Percentiles rank a stretch among this genome's conserved stretches.
phyloP scores from a whole-genome alignment of 257 asterid species.

The Solanum stenotomum region DNA sequence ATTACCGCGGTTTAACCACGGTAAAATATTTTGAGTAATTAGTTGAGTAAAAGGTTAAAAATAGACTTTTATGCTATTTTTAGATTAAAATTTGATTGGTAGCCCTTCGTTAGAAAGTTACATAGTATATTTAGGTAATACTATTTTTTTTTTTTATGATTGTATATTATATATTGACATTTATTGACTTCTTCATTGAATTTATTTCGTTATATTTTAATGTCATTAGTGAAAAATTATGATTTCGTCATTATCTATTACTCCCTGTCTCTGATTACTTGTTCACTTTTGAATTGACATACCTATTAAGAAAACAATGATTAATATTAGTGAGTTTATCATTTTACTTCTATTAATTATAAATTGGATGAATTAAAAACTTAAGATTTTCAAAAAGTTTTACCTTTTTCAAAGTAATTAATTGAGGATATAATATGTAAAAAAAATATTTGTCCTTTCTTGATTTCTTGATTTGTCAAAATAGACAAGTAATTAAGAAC shows the following conservation, averaged over 20 bases:
- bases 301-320: too few relatives aligned
- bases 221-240: neutral
- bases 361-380: too few relatives aligned
- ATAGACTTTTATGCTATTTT: neutral
- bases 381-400: too few relatives aligned
- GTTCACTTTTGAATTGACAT: accelerated
- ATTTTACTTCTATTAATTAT: too few relatives aligned
- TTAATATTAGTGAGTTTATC: too few relatives aligned
- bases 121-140: too few relatives aligned
- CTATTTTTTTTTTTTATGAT: neutral
- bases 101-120: neutral
- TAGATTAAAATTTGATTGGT: neutral
- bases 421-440: too few relatives aligned
- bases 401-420: too few relatives aligned
- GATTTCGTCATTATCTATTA: too few relatives aligned
- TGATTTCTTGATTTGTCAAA: too few relatives aligned
- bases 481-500: too few relatives aligned
- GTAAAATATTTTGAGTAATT: neutral
- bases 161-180: neutral
- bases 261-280: accelerated
- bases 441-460: too few relatives aligned
- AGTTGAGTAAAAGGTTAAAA: neutral
- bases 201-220: neutral
- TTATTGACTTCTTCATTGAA: neutral
- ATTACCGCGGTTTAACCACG: neutral